Evolutionary conservation across 495 filamentous ascomycete genomes (phyloP), one percentile per base, ranked within the genome.

Genomic region (Pyronema omphalodes): DNA sequence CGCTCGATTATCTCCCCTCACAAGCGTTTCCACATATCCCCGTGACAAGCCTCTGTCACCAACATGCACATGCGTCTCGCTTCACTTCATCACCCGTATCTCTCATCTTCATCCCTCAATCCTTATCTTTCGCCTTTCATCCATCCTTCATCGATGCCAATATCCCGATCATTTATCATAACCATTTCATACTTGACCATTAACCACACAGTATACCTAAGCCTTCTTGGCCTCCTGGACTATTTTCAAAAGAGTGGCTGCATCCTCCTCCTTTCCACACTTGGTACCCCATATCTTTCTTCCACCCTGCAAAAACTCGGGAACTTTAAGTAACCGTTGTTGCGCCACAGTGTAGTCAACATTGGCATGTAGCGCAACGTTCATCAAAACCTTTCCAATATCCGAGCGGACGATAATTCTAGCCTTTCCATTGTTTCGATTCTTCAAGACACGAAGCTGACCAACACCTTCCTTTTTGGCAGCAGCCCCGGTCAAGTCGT

Each of bases 401-500:
- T 63, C 54, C 3, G 61, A 63, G 6, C 61, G 57, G 23, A 62
- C 47, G 12, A 64, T 37, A 19, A 64, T 56, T 3, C 61, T 47
- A 12, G 57, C 57, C n/a, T 64, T 64, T 12, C 58, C 55, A 39
- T 46, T 63, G 11, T 53, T 34, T 33, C 61, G 60, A 52, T 60
- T 64, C 57, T 64, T 64, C n/a, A 64, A 43, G 7, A 64, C 61
- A 17, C 61, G 46, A 6, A 63, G 35, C 9, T 48, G 41, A 29
- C 60, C 61, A 6, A 57, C 57, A 14, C 60, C 61, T 3, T 39
- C 50, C 39, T 60, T 64, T 54, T 63, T 63, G 7, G 43, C 36
- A 19, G 33, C 9, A 11, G 11, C 43, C 12, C 49, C 51, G 7
- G 15, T 9, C n/a, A 57, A 9, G 29, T 63, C 61, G 35, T 64